Base-by-base conservation (phyloP, 306 rosid genomes). In the Astragalus glycyphyllos region DNA sequence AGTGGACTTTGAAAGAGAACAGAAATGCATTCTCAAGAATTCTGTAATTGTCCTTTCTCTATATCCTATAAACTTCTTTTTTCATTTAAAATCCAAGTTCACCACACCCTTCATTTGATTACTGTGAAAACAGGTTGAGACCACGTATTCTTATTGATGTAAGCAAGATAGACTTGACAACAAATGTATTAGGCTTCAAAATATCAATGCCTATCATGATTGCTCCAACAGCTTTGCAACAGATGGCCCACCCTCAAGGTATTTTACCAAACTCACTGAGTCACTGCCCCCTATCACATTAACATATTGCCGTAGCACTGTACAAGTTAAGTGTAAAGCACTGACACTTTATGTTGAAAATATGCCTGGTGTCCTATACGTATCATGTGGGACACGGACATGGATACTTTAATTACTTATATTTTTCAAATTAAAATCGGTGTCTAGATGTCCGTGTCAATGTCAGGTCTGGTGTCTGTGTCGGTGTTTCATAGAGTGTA, bases 161-260 rank as follows among this genome's bases (percentile, higher is more conserved):
- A 46, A 93, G 88, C 85, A 83, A 84, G 86, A 93, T 93, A 71
- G 92, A 93, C 86, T 63, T 88, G 87, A 51, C 86, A 29, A 87
- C 97, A 7, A 88, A 88, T 32, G 90, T 93, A 32, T 74, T 93
- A 80, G 96, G 96, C 35, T 88, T 86, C 92, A 87, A 87, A 46
- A 82, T 87, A 73, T 93, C 97, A 14, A 90, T 93, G 96, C 96
- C 97, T 34, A 90, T 92, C 79, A 92, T 92, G 98, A 75, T 88
- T 81, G 98, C 98, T 70, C 98, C 97, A 1, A 90, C 97, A 49
- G 98, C 96, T 67, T 79, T 88, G 91, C 97, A 90, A 79, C 90
- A 93, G 86, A 85, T 90, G 98, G 98, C 98, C 76, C 98, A 93
- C 65, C 96, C 97, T 50, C 90, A 90, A 59, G 98, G 98, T 89